phyloP scores from a whole-genome alignment of 192 early-diverging fungal species.

The Linnemannia schmuckeri region DNA sequence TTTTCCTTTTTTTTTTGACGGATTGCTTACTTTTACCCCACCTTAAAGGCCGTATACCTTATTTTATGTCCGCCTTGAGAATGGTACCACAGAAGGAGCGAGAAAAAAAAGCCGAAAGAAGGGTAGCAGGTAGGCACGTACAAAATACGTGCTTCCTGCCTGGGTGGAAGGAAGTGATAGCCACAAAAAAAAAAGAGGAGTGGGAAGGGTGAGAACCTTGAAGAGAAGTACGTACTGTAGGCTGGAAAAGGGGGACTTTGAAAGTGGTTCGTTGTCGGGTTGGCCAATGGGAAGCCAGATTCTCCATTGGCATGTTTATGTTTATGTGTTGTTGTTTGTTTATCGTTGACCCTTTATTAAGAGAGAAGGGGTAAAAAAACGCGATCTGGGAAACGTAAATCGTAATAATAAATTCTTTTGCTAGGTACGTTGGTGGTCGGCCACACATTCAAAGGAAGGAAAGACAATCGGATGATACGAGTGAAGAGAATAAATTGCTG shows the following conservation, averaged over 20 bases:
- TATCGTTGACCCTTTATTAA: neutral
- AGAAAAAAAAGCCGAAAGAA: neutral
- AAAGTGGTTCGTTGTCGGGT: slow-evolving; percentile 26
- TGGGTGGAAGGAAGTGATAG: neutral
- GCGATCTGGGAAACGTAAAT: slow-evolving; percentile 2
- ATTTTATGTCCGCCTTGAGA: neutral
- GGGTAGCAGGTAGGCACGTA: neutral
- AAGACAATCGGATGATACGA: neutral
- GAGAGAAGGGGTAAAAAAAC: neutral
- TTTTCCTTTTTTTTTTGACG: neutral
- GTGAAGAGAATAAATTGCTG: neutral
- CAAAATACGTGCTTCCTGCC: neutral
- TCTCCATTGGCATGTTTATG: neutral
- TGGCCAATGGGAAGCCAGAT: slow-evolving; percentile 20
- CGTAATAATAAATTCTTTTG: neutral
- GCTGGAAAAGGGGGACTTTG: slow-evolving; percentile 2
- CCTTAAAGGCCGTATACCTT: neutral
- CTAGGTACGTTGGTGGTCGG: neutral
- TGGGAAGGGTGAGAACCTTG: neutral
- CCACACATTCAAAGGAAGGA: neutral
- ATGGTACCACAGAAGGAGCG: neutral
- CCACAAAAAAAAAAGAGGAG: neutral
- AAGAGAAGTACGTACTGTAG: neutral
- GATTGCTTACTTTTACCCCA: neutral
- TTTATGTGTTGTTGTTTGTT: neutral